Conservation (phyloP, 148 eudicot species). For the Silene uniflora region DNA sequence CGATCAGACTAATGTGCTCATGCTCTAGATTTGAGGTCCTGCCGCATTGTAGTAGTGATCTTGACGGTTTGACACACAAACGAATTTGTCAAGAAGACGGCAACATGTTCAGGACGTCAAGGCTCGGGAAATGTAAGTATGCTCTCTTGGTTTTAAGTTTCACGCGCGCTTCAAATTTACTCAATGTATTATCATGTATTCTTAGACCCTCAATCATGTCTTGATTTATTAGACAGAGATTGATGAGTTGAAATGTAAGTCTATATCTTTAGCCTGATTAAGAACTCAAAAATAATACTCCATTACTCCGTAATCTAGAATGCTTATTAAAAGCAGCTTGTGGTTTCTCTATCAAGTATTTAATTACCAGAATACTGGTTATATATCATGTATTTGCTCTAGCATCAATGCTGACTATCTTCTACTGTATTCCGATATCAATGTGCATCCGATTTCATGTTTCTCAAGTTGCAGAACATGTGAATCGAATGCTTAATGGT, state of each 20-base stretch:
- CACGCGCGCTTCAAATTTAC: neutral
- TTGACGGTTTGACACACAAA: constrained; percentile 19
- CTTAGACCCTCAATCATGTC: constrained; percentile 6
- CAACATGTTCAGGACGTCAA: constrained; percentile 11
- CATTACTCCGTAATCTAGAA: neutral
- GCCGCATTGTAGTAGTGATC: constrained; percentile 10
- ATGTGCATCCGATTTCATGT: neutral
- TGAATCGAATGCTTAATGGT: neutral
- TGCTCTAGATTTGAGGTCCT: constrained; percentile 16
- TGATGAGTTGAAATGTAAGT: constrained; percentile 9
- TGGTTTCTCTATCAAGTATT: neutral
- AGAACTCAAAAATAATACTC: neutral
- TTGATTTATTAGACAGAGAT: constrained; percentile 9
- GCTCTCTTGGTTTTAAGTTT: constrained; percentile 11
- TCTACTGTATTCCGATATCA: neutral
- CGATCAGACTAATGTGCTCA: neutral
- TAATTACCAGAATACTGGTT: neutral
- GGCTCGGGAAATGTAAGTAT: constrained; percentile 18
- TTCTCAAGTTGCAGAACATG: neutral
- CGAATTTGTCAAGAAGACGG: constrained; percentile 6
- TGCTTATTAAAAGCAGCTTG: neutral
- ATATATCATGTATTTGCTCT: neutral
- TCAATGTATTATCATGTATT: constrained; percentile 13
- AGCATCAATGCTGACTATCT: neutral
- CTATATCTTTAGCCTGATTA: constrained; percentile 24